Evolutionary conservation across 306 rosid genomes (phyloP).

Genomic region (Senna siamea): DNA sequence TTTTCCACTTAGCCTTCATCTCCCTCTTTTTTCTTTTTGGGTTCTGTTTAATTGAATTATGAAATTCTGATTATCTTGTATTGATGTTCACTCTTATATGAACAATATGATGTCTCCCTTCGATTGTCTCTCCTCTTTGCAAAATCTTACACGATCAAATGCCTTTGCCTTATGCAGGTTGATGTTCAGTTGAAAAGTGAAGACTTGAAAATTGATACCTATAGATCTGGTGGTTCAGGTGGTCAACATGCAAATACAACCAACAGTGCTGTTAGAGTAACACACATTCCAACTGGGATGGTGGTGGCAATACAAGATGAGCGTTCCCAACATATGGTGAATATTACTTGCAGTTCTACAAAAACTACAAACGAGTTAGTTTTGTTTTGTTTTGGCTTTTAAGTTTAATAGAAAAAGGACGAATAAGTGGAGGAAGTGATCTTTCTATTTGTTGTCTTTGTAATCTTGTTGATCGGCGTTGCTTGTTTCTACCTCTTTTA

Average conservation of each 20-base stretch:
- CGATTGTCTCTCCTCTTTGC: conserved; percentile 10
- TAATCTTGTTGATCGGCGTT: background rate
- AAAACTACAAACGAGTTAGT: background rate
- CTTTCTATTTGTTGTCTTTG: conserved; percentile 10
- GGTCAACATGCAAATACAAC: conserved; percentile 98
- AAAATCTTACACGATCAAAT: conserved; percentile 9
- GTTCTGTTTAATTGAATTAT: conserved; percentile 15
- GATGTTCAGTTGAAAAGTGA: conserved; percentile 91
- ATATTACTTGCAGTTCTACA: conserved; percentile 11
- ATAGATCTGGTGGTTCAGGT: conserved; percentile 91
- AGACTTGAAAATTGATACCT: conserved; percentile 81
- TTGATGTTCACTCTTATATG: conserved; percentile 10
- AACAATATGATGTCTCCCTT: background rate
- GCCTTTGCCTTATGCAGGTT: conserved; percentile 56
- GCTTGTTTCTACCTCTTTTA: background rate
- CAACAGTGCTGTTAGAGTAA: conserved; percentile 91
- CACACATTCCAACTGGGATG: conserved; percentile 83
- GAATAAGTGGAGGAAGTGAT: background rate
- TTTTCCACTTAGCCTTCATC: conserved; percentile 5
- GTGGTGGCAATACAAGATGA: conserved; percentile 87
- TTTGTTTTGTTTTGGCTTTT: background rate
- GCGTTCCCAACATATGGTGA: conserved; percentile 91
- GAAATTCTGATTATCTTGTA: conserved; percentile 22
- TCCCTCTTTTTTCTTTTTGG: background rate
- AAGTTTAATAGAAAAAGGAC: background rate